Conservation (phyloP, 345 rosid species). For the Euphorbia tirucalli region DNA sequence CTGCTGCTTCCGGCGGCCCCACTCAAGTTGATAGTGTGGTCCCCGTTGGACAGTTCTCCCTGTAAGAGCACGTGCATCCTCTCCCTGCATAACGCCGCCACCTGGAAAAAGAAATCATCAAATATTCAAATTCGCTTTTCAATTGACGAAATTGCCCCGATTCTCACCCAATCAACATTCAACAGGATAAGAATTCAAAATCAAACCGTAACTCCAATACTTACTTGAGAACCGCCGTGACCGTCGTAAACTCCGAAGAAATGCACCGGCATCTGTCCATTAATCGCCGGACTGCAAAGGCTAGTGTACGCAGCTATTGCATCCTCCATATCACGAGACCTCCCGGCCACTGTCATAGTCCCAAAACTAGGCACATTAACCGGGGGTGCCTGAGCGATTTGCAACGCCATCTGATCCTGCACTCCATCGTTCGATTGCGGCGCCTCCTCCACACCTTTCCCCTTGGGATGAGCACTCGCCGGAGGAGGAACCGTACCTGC, state of each 20-base stretch:
- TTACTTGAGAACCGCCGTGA: slow-evolving; percentile 67
- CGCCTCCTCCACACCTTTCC: no score
- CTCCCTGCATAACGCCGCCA: slow-evolving; percentile 46
- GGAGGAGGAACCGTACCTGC: background rate
- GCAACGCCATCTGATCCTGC: background rate
- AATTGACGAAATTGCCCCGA: slow-evolving; percentile 25
- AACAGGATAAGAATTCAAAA: background rate
- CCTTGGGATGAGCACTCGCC: background rate
- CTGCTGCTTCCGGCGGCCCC: slow-evolving; percentile 9
- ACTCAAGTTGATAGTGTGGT: slow-evolving; percentile 1
- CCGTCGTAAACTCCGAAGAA: slow-evolving; percentile 85
- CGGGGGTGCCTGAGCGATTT: background rate
- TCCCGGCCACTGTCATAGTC: slow-evolving; percentile 51
- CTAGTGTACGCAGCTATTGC: slow-evolving; percentile 37
- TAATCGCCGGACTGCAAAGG: slow-evolving; percentile 48
- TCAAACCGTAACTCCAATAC: no score
- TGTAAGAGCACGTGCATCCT: slow-evolving; percentile 46
- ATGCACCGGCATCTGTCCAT: slow-evolving; percentile 51
- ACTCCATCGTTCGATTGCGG: slow-evolving; percentile 10
- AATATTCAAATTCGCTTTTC: background rate
- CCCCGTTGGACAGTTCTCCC: slow-evolving; percentile 44
- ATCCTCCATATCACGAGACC: slow-evolving; percentile 67
- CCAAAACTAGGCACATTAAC: slow-evolving; percentile 46
- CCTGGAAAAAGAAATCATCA: slow-evolving; percentile 33
- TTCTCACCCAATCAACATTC: background rate